Percentiles rank a stretch among this genome's conserved stretches.
Evolutionary conservation across 768 basidiomycete genomes (phyloP).

Genomic region (Galerina marginata): DNA sequence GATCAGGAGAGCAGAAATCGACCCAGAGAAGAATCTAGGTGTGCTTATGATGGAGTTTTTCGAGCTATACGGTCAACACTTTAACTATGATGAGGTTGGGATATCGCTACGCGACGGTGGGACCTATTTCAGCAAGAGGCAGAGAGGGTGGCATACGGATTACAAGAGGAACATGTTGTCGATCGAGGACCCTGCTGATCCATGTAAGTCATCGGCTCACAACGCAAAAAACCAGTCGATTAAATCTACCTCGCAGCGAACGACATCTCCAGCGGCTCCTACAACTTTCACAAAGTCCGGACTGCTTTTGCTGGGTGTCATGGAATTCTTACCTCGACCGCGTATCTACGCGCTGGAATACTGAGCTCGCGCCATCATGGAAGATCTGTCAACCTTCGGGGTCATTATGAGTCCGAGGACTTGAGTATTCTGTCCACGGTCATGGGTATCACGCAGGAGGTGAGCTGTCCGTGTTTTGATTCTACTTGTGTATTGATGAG

Average conservation of each 20-base stretch:
- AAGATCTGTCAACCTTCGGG: slow-evolving; percentile 48
- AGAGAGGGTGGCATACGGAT: slow-evolving; percentile 81
- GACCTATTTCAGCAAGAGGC: slow-evolving; percentile 83
- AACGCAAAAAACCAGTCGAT: slow-evolving; percentile 8
- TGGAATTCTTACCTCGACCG: slow-evolving; percentile 75
- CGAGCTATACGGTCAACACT: slow-evolving; percentile 90
- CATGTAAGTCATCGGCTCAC: slow-evolving; percentile 57
- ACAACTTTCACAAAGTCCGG: slow-evolving; percentile 80
- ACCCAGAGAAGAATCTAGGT: slow-evolving; percentile 87
- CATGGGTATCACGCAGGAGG: slow-evolving; percentile 86
- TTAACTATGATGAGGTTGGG: slow-evolving; percentile 90
- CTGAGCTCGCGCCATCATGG: slow-evolving; percentile 61
- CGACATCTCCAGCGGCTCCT: slow-evolving; percentile 91
- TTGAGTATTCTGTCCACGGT: slow-evolving; percentile 82
- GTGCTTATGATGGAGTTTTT: slow-evolving; percentile 98
- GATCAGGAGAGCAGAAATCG: slow-evolving; percentile 85
- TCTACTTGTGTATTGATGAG: slow-evolving; percentile 2
- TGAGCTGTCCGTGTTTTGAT: slow-evolving; percentile 27
- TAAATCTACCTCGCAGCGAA: slow-evolving; percentile 61
- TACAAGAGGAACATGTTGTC: slow-evolving; percentile 65
- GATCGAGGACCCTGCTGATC: slow-evolving; percentile 94
- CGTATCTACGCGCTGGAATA: slow-evolving; percentile 68
- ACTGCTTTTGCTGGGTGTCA: slow-evolving; percentile 84
- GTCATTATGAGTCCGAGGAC: slow-evolving; percentile 56
- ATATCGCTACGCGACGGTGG: slow-evolving; percentile 90